These are phyloP conservation scores for Phyllosticta capitalensis DNA, from an alignment of 2,329 filamentous ascomycete species.

Conservation along the genomic window DNA sequence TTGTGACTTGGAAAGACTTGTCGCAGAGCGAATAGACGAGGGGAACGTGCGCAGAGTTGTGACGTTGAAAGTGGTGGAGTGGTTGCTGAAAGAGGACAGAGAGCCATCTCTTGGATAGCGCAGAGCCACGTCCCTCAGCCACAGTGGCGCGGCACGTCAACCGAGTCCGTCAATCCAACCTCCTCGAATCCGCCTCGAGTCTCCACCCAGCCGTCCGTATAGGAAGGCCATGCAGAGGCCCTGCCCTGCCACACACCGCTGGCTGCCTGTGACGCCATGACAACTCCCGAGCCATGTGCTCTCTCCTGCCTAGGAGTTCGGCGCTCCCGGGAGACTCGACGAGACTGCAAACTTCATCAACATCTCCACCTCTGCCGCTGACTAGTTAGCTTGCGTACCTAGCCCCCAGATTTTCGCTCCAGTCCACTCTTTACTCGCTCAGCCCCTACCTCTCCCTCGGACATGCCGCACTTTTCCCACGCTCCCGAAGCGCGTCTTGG, in stretches of 20 bases:
- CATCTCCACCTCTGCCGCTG: neutral
- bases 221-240: neutral
- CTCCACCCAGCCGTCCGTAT: neutral
- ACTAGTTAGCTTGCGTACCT: neutral
- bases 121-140: neutral
- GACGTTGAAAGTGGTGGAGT: neutral
- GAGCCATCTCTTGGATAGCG: neutral
- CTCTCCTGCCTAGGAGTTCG: neutral
- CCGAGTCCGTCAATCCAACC: neutral
- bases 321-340: neutral
- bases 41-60: constrained; percentile 5
- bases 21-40: neutral
- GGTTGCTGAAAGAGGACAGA: constrained; percentile 9
- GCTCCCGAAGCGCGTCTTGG: neutral
- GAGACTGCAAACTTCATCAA: neutral
- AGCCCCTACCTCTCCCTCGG: constrained; percentile 12
- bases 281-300: neutral
- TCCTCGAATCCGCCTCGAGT: neutral
- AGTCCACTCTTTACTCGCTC: constrained; percentile 12
- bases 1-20: neutral
- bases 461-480: neutral
- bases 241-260: neutral
- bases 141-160: neutral
- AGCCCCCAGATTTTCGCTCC: constrained; percentile 14
- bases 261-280: neutral